phyloP scores from a whole-genome alignment of 164 flowering plant genomes.

The Taxillus chinensis region DNA sequence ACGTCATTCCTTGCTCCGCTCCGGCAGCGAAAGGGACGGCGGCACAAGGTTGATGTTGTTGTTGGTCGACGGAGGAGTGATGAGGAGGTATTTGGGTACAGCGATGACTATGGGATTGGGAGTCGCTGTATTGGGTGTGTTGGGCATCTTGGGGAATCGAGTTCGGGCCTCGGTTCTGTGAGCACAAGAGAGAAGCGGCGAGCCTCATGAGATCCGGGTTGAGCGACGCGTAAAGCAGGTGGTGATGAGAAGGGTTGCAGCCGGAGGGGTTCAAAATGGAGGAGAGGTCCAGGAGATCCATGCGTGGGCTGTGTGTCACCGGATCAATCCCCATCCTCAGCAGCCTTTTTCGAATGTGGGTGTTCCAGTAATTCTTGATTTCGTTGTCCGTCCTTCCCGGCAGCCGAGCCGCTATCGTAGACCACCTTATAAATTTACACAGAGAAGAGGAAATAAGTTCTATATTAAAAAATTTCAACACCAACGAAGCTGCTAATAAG shows the following conservation, averaged over 20 bases:
- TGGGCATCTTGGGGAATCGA: conserved; percentile 23
- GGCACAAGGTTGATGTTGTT: conserved; percentile 15
- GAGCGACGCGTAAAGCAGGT: conserved; percentile 40
- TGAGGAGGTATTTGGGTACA: conserved; percentile 11
- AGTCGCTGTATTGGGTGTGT: conserved; percentile 19
- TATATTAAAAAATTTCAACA: no score
- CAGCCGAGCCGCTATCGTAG: conserved; percentile 57
- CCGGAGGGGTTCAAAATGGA: conserved; percentile 16
- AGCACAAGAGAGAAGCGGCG: conserved; percentile 35
- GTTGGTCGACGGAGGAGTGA: conserved; percentile 7
- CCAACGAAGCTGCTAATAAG: not conserved
- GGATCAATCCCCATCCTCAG: conserved; percentile 64
- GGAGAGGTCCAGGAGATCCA: conserved; percentile 20
- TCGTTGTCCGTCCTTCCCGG: conserved; percentile 71
- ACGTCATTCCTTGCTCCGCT: conserved; percentile 13
- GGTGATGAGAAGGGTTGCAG: conserved; percentile 34
- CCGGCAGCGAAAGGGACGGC: conserved; percentile 14
- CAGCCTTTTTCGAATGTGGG: conserved; percentile 57
- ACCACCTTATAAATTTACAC: conserved; percentile 40
- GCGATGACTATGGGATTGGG: conserved; percentile 6
- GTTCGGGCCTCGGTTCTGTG: conserved; percentile 7
- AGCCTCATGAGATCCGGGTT: conserved; percentile 54
- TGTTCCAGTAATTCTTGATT: conserved; percentile 68
- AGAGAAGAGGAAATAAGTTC: not conserved
- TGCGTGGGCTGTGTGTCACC: conserved; percentile 49